phyloP scores from a whole-genome alignment of 1,284 basidiomycete genomes.

The Boletus semigastroideus region DNA sequence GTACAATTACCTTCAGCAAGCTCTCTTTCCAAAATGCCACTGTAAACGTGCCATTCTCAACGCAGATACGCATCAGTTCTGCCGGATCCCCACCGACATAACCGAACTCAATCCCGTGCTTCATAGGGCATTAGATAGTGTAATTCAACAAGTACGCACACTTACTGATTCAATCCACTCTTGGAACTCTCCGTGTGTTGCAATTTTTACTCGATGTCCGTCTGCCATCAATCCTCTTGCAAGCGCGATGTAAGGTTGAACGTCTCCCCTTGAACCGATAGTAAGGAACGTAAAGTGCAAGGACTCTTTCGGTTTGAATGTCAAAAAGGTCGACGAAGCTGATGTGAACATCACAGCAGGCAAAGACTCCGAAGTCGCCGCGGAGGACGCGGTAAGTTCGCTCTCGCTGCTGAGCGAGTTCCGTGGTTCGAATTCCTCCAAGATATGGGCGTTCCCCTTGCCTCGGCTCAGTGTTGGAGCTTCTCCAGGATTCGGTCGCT shows the following conservation, averaged over 20 bases:
- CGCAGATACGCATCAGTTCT: conserved; percentile 91
- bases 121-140: conserved; percentile 17
- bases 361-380: conserved; percentile 61
- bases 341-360: conserved; percentile 94
- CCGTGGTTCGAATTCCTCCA: conserved; percentile 70
- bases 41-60: conserved; percentile 96
- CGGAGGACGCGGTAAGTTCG: conserved; percentile 44
- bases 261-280: conserved; percentile 92
- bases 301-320: conserved; percentile 85
- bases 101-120: conserved; percentile 92
- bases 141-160: conserved; percentile 13
- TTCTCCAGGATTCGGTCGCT: conserved; percentile 46
- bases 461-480: conserved; percentile 43
- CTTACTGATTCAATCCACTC: conserved; percentile 93
- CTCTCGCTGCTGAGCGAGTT: conserved; percentile 40
- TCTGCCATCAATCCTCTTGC: conserved; percentile 91
- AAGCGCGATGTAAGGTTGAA: conserved; percentile 93
- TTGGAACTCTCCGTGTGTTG: conserved; percentile 92
- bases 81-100: conserved; percentile 96
- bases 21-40: conserved; percentile 92
- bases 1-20: conserved; percentile 69
- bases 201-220: conserved; percentile 83
- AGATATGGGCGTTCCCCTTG: conserved; percentile 63
- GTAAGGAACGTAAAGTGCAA: conserved; percentile 91
- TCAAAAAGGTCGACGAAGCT: conserved; percentile 89